Evolutionary conservation across 2,329 filamentous ascomycete genomes (phyloP), one percentile per base, ranked within the genome.

Genomic region (Rugonectria rugulosa): DNA sequence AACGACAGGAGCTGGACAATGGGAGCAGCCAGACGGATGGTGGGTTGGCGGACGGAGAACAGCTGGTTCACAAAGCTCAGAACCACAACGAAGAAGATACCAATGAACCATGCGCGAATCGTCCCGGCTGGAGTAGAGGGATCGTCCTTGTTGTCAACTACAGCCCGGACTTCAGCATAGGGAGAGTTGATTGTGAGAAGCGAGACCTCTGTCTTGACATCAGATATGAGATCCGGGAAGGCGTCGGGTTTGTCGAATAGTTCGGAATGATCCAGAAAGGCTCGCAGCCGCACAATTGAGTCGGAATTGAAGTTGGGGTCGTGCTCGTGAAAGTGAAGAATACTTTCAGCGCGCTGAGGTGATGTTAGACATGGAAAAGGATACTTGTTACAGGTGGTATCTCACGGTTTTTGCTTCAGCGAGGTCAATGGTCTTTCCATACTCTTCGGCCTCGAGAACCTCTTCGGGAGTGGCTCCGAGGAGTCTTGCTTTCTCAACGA

Each of bases 71-170:
- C 72, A 41, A 79, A 78, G 17, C 77, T 72, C 11, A 81, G 71
- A 8, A 78, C 47, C 9, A 76, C 67, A 1, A 77, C 75, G 32
- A 83, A 83, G 11, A 77, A 53, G 4, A 80, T 62, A 2, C 81
- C 82, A 6, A 84, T 78, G 7, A 68, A 61, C 81, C 81, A 84
- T 9, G 78, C 76, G 0, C 82, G 77, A 17, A 85, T 76, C 0
- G 83, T 85, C 1, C 43, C 84, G 65, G 73, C 81, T 78, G 81
- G 81, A 2, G 72, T 68, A 0, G 60, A 67, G 0, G 80, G 75
- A 53, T 82, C 78, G 59, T 85, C 83, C 24, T 81, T 77, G 60
- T 83, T 82, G 62, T 80, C 79, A 8, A 83, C 80, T 2, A 83
- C 79, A 6, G 81, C 77, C 15, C 81, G 79, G 4, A 83, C 81